Conservation (phyloP, 306 rosid genomes). For the Malus orientalis region DNA sequence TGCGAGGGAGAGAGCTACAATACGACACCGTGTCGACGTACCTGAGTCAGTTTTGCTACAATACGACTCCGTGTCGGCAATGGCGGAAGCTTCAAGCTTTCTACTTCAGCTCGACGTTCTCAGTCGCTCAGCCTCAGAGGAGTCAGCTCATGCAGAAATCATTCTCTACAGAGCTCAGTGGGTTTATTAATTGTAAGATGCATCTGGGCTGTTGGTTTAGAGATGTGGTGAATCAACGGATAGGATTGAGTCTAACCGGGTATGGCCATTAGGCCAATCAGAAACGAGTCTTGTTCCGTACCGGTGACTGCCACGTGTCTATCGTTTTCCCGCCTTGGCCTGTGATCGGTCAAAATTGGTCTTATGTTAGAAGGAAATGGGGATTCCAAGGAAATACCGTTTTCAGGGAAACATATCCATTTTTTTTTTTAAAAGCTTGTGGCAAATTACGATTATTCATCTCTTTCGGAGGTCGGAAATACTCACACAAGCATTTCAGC, state of each 20-base stretch:
- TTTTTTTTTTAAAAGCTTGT: too few species aligned
- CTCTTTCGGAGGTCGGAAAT: accelerated
- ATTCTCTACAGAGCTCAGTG: neutral
- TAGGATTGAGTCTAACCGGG: neutral
- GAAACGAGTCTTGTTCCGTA: neutral
- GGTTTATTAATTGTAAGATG: neutral
- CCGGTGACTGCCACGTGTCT: neutral
- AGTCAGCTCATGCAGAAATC: neutral
- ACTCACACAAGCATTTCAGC: too few species aligned
- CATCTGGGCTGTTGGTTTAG: neutral
- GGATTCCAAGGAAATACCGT: too few species aligned
- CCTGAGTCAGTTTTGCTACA: neutral
- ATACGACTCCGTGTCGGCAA: neutral
- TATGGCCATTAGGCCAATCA: neutral
- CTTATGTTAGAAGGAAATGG: neutral
- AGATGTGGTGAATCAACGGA: neutral
- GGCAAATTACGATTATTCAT: too few species aligned
- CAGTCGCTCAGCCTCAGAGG: neutral
- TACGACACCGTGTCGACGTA: neutral
- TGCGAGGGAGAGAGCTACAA: neutral
- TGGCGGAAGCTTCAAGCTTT: neutral
- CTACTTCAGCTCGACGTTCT: neutral
- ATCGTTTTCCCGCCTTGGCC: neutral
- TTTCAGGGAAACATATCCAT: too few species aligned
- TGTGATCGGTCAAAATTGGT: neutral